These are phyloP conservation scores for Hondaea fermentalgiana DNA, from an alignment of 108 stramenopile species.

Conservation along the genomic window DNA sequence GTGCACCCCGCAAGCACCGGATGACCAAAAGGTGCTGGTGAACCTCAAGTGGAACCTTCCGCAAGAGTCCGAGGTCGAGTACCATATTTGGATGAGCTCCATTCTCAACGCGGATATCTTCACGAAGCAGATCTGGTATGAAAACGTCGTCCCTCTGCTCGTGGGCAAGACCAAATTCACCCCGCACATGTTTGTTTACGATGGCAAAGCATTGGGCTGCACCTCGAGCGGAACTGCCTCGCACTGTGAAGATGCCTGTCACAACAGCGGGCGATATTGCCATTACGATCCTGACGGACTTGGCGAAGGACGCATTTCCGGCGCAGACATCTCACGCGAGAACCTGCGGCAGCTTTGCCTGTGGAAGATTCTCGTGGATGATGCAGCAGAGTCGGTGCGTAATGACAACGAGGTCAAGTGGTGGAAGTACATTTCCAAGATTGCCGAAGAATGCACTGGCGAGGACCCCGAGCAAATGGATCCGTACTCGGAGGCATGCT, in stretches of 20 bases:
- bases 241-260: neutral
- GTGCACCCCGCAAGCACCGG: neutral
- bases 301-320: neutral
- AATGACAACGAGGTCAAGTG: neutral
- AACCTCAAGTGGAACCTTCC: neutral
- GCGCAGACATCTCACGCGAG: neutral
- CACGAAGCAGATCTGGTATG: neutral
- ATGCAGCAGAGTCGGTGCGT: neutral
- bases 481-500: neutral
- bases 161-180: neutral
- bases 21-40: neutral
- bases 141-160: neutral
- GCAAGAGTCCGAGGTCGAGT: neutral
- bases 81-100: neutral
- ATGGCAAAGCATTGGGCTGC: neutral
- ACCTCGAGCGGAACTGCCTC: neutral
- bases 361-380: neutral
- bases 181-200: neutral
- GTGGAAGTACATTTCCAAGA: neutral
- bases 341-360: neutral
- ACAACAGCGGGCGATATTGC: neutral
- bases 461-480: neutral
- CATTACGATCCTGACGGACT: neutral
- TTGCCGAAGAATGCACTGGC: neutral
- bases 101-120: conserved; percentile 8